Base-by-base conservation (phyloP, 768 basidiomycete genomes). In the Neoboletus subvelutipes region DNA sequence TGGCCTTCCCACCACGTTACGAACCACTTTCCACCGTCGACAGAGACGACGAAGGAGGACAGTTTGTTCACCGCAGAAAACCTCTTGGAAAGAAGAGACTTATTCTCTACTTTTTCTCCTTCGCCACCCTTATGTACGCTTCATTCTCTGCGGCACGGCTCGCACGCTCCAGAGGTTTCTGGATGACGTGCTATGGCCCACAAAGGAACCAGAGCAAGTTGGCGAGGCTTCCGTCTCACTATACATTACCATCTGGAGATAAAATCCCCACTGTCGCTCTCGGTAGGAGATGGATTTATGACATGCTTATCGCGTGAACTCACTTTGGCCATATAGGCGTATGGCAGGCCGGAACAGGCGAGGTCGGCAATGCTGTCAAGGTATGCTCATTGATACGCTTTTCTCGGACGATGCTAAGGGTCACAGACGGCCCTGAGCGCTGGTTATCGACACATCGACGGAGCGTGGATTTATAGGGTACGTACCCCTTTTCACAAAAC, bases 381-480 rank as follows among this genome's bases (percentile, higher is more conserved):
- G 84, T 80, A 47, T 0, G 63, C 26, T n/a, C 31, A 7, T 36
- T 22, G 0, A 5, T n/a, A 26, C 28, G 11, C 5, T 4, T 34
- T 20, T 31, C 5, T 22, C 20, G 2, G 29, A 28, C 10, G 24
- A 31, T 40, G 22, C 42, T 54, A 28, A 57, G 24, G 2, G 10
- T 9, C 11, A 12, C 51, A 86, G 81, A 73, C 80, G 4, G 87
- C 87, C 2, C 67, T 90, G 52, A 73, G 77, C 26, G 73, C 80
- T 6, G 87, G 88, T 0, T 90, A 90, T 62, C 77, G 82, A 57
- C 88, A 88, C 64, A 86, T 90, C 45, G 88, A 88, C 60, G 87
- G 81, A 18, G 88, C 87, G 40, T 90, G 86, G 86, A 76, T 78
- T 45, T 90, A 90, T 62, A 67, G 78, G 41, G 86, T 85, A 57